Evolutionary conservation across 2,329 filamentous ascomycete genomes (phyloP).

Genomic region (Aureobasidium sp.): DNA sequence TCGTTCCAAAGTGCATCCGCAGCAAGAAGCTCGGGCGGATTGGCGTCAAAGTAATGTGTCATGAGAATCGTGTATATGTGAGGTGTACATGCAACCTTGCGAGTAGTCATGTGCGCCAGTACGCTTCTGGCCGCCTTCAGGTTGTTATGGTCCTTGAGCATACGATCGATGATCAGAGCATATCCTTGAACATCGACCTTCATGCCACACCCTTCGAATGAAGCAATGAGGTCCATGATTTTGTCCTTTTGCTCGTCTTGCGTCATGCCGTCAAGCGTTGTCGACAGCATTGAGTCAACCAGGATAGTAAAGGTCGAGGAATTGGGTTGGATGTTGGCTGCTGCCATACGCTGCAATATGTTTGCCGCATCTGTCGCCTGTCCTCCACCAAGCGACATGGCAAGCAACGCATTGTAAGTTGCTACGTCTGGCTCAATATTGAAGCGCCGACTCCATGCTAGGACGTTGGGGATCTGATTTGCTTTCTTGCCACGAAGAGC

Average conservation of each 20-base stretch:
- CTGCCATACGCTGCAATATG: slow-evolving; percentile 34
- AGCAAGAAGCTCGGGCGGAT: slow-evolving; percentile 45
- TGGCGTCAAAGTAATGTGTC: slow-evolving; percentile 52
- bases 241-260: slow-evolving; percentile 42
- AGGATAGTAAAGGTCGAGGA: slow-evolving; percentile 63
- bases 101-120: slow-evolving; percentile 51
- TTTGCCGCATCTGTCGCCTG: slow-evolving; percentile 23
- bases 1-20: slow-evolving; percentile 50
- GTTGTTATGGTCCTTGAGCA: slow-evolving; percentile 44
- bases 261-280: slow-evolving; percentile 31
- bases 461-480: slow-evolving; percentile 43
- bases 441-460: slow-evolving; percentile 36
- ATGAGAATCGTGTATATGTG: slow-evolving; percentile 70
- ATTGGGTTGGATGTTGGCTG: slow-evolving; percentile 38
- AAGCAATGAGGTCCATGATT: slow-evolving; percentile 46
- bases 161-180: slow-evolving; percentile 58
- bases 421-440: slow-evolving; percentile 24
- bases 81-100: slow-evolving; percentile 45
- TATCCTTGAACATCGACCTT: slow-evolving; percentile 56
- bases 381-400: slow-evolving; percentile 21
- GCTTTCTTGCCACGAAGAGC: slow-evolving; percentile 48
- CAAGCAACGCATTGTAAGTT: slow-evolving; percentile 26
- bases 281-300: slow-evolving; percentile 50
- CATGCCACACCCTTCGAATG: slow-evolving; percentile 50
- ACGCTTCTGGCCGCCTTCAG: slow-evolving; percentile 48